These are phyloP conservation scores for Arbutus unedo DNA, from an alignment of 148 eudicot species.

Conservation along the genomic window DNA sequence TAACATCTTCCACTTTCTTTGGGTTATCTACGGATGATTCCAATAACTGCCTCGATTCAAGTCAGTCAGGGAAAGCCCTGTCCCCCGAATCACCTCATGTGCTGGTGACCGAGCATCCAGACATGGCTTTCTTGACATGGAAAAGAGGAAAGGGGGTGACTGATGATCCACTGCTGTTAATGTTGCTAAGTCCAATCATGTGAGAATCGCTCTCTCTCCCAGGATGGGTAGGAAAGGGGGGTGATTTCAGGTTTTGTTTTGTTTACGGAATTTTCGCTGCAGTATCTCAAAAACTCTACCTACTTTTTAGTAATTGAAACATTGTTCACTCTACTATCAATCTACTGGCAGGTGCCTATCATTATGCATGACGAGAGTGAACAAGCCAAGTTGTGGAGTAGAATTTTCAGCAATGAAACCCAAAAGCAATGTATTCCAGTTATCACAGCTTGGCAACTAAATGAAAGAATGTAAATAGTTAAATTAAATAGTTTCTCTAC, in stretches of 20 bases:
- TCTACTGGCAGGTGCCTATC: constrained; percentile 71
- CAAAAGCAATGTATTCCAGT: constrained; percentile 83
- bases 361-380: constrained; percentile 78
- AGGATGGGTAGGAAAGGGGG: no score
- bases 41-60: no score
- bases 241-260: background rate
- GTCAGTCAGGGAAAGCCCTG: no score
- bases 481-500: constrained; percentile 2
- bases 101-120: no score
- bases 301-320: background rate
- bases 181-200: no score
- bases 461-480: constrained; percentile 84
- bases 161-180: no score
- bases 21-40: no score
- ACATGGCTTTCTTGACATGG: no score
- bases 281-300: background rate
- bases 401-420: constrained; percentile 80
- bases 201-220: no score
- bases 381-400: constrained; percentile 83
- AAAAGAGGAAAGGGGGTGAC: no score
- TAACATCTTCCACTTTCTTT: background rate
- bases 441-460: constrained; percentile 91
- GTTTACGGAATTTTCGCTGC: background rate
- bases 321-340: background rate
- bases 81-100: no score